Evolutionary conservation across 805 yeast species (phyloP).

Genomic region (Clavispora santaluciae): DNA sequence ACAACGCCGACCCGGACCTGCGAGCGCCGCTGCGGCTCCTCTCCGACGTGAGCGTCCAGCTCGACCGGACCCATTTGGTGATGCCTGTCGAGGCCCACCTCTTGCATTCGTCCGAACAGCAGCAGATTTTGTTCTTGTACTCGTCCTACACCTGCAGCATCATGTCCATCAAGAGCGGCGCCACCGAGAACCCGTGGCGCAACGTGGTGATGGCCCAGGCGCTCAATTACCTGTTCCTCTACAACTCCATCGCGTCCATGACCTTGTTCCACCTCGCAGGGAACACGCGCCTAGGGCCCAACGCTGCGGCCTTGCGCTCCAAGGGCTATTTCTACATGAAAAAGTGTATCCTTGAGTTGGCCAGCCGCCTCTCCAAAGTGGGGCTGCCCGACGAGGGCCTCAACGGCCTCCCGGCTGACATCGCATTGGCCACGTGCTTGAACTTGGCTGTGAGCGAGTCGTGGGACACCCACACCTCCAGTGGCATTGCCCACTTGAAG

Average conservation of each 20-base stretch:
- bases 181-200: conserved; percentile 66
- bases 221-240: conserved; percentile 48
- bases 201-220: conserved; percentile 54
- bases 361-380: conserved; percentile 44
- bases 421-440: conserved; percentile 61
- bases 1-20: background rate
- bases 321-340: conserved; percentile 57
- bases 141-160: conserved; percentile 38
- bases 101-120: conserved; percentile 27
- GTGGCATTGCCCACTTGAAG: conserved; percentile 64
- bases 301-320: conserved; percentile 40
- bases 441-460: conserved; percentile 62
- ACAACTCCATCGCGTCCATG: conserved; percentile 63
- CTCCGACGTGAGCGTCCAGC: background rate
- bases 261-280: conserved; percentile 54
- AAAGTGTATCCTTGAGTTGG: conserved; percentile 53
- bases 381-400: conserved; percentile 17
- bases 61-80: background rate
- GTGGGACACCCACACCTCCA: conserved; percentile 63
- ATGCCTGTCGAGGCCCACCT: conserved; percentile 5
- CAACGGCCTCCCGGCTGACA: conserved; percentile 48
- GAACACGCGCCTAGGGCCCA: conserved; percentile 33
- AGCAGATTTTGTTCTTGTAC: conserved; percentile 32
- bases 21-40: background rate
- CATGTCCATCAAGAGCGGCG: conserved; percentile 62